Evolutionary conservation across 306 rosid genomes (phyloP), one percentile per base, ranked within the genome.

Genomic region (Carpinus viminea): DNA sequence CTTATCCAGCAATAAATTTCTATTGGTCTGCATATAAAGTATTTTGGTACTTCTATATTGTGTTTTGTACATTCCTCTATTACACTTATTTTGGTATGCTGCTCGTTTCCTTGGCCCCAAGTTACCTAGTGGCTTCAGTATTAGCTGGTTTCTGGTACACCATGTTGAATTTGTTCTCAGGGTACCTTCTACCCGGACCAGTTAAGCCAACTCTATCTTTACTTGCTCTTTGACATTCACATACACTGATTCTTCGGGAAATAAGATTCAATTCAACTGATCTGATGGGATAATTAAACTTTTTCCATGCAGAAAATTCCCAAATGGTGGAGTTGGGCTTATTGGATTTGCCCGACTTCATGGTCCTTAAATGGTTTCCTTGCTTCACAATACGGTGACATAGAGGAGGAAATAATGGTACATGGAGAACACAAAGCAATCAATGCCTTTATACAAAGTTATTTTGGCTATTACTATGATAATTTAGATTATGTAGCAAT

Each of bases 61-160:
- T 43, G 54, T 83, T 78, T 24, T 74, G 68, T 15, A 69, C 74
- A 9, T 31, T 83, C 60, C 80, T 83, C 54, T 83, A 41, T 70
- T 83, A 69, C 83, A 78, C 38, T 21, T 83, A 74, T 73, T 83
- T 83, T 8, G 86, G 86, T 12, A 31, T 78, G 79, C 45, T 78
- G 68, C 24, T 83, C 15, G 86, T 68, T 74, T 68, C 86, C 12
- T 21, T 78, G 74, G 60, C 83, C 52, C 83, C 80, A 13, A 68
- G 70, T 52, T 83, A n/a, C 26, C 83, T 74, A 68, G 34, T 78
- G 51, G 77, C 86, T 61, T 83, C 83, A 16, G 74, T 83, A 43
- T 12, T 75, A 34, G 70, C 79, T 28, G 3, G 68, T 41, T 74
- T 78, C 52, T 66, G 28, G 62, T 83, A 78, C 83, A 78, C 79